These are phyloP conservation scores for Plasmodium ovale DNA, from an alignment of 169 alveolate species.

Conservation along the genomic window DNA sequence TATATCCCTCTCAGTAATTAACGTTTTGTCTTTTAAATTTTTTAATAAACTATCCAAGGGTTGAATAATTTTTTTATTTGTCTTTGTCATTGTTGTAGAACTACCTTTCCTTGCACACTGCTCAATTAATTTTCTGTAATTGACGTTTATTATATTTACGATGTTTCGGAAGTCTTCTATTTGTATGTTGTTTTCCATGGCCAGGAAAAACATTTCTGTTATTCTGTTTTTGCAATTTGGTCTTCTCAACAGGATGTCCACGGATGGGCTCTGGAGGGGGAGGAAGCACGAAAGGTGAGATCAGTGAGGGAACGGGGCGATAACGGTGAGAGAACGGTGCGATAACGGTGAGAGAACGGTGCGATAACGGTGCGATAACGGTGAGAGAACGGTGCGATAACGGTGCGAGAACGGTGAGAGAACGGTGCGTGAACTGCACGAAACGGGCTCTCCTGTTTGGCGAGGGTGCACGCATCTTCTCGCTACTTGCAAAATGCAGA, in stretches of 20 bases:
- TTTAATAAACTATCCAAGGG: constrained; percentile 22
- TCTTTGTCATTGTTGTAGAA: not conserved
- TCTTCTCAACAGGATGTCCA: constrained; percentile 58
- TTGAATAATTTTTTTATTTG: constrained; percentile 41
- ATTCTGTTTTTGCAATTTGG: constrained; percentile 56
- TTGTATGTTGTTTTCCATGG: constrained; percentile 54
- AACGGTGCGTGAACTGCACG: too few species aligned
- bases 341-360: not conserved
- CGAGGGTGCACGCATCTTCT: not conserved
- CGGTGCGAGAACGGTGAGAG: too few species aligned
- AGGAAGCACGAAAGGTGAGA: not conserved
- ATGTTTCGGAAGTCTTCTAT: constrained; percentile 46
- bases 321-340: too few species aligned
- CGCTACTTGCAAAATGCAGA: too few species aligned
- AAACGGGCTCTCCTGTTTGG: not conserved
- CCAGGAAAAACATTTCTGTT: constrained; percentile 54
- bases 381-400: too few species aligned
- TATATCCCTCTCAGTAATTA: constrained; percentile 65
- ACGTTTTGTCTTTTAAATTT: constrained; percentile 34
- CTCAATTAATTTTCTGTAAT: constrained; percentile 41
- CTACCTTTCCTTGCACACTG: constrained; percentile 26
- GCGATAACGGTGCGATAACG: not conserved
- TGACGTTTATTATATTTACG: constrained; percentile 41
- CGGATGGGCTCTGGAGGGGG: constrained; percentile 48
- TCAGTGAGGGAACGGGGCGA: not conserved